Percentiles rank a stretch among this genome's conserved stretches.
These are phyloP conservation scores for Colletotrichum coccodes DNA, from an alignment of 2,329 filamentous ascomycete genomes.

Conservation along the genomic window DNA sequence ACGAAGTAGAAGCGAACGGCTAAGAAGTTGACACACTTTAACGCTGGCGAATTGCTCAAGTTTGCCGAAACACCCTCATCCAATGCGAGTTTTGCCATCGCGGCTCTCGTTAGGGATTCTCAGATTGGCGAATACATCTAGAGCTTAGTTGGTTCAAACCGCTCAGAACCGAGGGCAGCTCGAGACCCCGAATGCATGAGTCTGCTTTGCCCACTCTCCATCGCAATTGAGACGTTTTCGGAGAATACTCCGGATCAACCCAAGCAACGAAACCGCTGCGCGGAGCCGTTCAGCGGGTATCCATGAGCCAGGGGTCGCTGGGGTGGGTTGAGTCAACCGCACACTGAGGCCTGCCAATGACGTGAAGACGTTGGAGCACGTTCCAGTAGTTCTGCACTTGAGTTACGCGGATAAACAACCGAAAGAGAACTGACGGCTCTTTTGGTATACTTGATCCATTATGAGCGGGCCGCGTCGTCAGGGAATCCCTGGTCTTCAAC, in stretches of 20 bases:
- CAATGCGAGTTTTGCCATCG: background rate
- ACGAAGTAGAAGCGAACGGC: background rate
- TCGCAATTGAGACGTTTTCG: background rate
- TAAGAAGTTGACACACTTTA: background rate
- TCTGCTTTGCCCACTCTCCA: too few relatives aligned
- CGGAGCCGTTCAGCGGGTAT: background rate
- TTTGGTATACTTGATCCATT: background rate
- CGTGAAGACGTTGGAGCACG: slow-evolving; percentile 2
- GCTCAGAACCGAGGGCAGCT: background rate
- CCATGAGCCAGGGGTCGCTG: background rate
- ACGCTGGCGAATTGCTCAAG: background rate
- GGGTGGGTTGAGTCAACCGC: background rate
- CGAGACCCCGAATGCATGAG: background rate
- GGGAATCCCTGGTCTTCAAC: slow-evolving; percentile 8
- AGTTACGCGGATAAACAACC: background rate
- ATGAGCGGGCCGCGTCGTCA: background rate
- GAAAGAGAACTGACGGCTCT: background rate
- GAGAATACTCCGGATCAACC: background rate
- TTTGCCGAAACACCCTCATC: background rate
- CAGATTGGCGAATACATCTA: background rate
- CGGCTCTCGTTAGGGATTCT: background rate
- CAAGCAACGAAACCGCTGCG: background rate
- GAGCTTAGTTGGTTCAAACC: background rate
- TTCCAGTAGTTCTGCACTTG: background rate
- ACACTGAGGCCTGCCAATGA: slow-evolving; percentile 2